Conservation (phyloP, 2,329 filamentous ascomycete species). For the Fusarium hainanense region DNA sequence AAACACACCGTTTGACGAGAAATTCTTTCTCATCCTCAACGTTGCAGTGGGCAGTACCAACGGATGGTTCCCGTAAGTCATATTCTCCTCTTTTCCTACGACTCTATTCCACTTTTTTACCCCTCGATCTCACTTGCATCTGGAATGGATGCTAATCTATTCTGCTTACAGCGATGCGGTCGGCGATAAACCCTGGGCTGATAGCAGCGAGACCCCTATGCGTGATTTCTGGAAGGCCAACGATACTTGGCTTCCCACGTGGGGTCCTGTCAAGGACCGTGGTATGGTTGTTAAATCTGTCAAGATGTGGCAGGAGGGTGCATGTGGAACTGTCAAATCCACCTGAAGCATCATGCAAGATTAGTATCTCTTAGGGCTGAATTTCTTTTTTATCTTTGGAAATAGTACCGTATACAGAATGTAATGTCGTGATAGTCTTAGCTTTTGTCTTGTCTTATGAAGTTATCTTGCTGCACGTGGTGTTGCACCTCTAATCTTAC, state of each 20-base stretch:
- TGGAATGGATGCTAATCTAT: slow-evolving; percentile 19
- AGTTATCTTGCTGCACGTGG: background rate
- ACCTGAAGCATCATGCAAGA: background rate
- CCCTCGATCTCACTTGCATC: slow-evolving; percentile 1
- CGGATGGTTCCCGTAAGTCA: slow-evolving; percentile 57
- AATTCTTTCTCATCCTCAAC: slow-evolving; percentile 62
- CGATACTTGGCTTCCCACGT: slow-evolving; percentile 56
- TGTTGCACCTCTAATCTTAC: background rate
- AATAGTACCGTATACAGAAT: slow-evolving; percentile 1
- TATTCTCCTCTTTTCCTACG: background rate
- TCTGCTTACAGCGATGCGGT: slow-evolving; percentile 50
- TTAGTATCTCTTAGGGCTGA: background rate
- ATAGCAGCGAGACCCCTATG: slow-evolving; percentile 52
- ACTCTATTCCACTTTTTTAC: slow-evolving; percentile 5
- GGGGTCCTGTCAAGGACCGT: slow-evolving; percentile 43
- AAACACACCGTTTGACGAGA: slow-evolving; percentile 62
- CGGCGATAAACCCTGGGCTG: slow-evolving; percentile 58
- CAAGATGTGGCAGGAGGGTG: slow-evolving; percentile 57
- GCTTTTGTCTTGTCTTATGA: background rate
- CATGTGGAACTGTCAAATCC: slow-evolving; percentile 26
- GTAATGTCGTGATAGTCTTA: slow-evolving; percentile 1
- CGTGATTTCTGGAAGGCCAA: slow-evolving; percentile 55
- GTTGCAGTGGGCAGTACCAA: slow-evolving; percentile 61
- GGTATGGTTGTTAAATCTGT: slow-evolving; percentile 59
- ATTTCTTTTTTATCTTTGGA: background rate